Evolutionary conservation across 192 early-diverging fungal species (phyloP).

Genomic region (Dispira simplex): DNA sequence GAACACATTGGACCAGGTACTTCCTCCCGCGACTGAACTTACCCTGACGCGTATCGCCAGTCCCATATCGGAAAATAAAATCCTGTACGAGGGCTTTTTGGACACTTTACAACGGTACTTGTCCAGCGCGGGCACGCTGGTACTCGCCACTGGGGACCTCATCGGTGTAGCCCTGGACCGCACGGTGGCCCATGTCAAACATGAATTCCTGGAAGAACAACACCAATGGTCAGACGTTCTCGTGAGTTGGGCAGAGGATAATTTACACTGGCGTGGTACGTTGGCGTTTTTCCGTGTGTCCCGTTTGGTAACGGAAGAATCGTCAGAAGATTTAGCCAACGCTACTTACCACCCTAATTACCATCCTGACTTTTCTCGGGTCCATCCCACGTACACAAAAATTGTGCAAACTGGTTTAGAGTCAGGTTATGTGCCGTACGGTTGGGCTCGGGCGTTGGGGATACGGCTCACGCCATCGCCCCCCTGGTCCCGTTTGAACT

Average conservation of each 20-base stretch:
- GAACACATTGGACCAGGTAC: background rate
- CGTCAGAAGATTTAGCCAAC: background rate
- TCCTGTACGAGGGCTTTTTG: constrained; percentile 5
- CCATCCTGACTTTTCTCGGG: background rate
- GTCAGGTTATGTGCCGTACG: constrained; percentile 21
- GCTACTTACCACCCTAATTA: background rate
- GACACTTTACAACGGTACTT: background rate
- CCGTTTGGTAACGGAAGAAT: background rate
- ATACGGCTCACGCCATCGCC: background rate
- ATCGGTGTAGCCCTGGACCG: background rate
- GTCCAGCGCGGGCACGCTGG: background rate
- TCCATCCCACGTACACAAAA: constrained; percentile 21
- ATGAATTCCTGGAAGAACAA: background rate
- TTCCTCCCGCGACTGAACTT: background rate
- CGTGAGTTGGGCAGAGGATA: no score
- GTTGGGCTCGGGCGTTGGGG: background rate
- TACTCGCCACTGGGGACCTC: background rate
- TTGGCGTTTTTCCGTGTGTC: no score
- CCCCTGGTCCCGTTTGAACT: background rate
- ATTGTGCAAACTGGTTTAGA: constrained; percentile 21
- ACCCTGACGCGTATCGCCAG: background rate
- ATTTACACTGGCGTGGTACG: no score
- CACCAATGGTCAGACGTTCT: background rate
- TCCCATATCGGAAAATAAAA: background rate
- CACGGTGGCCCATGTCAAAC: background rate